These are phyloP conservation scores for Vachellia pachyceras DNA, from an alignment of 306 rosid genomes.

Conservation along the genomic window DNA sequence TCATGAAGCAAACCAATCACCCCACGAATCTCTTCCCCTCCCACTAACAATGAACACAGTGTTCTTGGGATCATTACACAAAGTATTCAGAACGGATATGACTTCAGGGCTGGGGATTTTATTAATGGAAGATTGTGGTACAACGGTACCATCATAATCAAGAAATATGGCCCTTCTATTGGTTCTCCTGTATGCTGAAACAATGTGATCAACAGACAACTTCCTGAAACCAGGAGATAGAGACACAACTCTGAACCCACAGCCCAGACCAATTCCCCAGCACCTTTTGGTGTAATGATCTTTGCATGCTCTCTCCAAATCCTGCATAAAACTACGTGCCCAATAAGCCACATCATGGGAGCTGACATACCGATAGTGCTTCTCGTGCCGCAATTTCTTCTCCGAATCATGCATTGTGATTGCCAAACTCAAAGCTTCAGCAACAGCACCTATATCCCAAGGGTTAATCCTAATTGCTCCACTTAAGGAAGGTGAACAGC, in stretches of 20 bases:
- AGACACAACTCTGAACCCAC: constrained; percentile 79
- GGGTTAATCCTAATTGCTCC: constrained; percentile 95
- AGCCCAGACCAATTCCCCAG: constrained; percentile 83
- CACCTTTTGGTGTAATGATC: constrained; percentile 80
- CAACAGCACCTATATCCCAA: constrained; percentile 81
- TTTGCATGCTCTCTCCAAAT: constrained; percentile 80
- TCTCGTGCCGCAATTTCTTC: constrained; percentile 81
- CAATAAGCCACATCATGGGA: constrained; percentile 90
- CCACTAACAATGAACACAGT: constrained; percentile 85
- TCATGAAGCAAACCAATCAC: constrained; percentile 78
- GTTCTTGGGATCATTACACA: constrained; percentile 77
- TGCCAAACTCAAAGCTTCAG: constrained; percentile 75
- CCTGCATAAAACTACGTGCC: constrained; percentile 85
- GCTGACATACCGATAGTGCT: constrained; percentile 77
- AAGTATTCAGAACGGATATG: constrained; percentile 60
- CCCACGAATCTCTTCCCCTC: constrained; percentile 67
- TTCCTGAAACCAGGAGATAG: constrained; percentile 71
- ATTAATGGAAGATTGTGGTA: constrained; percentile 63
- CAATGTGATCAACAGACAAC: constrained; percentile 66
- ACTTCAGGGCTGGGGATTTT: constrained; percentile 74
- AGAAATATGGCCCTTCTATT: constrained; percentile 75
- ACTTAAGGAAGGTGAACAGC: constrained; percentile 90
- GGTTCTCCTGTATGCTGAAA: constrained; percentile 72
- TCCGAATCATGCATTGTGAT: constrained; percentile 65
- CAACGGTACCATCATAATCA: constrained; percentile 94